phyloP scores from a whole-genome alignment of 2,329 filamentous ascomycete species.

The Epichloe sibirici region DNA sequence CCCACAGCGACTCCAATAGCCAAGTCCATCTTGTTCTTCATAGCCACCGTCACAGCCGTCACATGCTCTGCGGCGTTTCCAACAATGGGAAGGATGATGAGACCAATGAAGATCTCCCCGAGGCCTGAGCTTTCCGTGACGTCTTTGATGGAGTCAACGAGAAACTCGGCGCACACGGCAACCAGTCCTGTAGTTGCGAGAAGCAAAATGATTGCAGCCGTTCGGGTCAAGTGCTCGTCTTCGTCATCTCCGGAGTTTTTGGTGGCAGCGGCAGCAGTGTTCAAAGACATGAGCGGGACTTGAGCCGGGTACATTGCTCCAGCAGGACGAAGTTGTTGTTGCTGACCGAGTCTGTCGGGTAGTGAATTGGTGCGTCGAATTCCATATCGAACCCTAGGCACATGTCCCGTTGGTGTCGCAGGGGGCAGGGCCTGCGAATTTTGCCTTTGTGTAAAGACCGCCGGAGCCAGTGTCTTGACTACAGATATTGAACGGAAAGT shows the following conservation, averaged over 20 bases:
- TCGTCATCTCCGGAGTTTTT: slow-evolving; percentile 20
- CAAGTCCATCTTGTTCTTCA: slow-evolving; percentile 67
- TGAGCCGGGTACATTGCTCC: slow-evolving; percentile 38
- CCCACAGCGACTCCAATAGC: slow-evolving; percentile 62
- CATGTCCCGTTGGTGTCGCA: slow-evolving; percentile 27
- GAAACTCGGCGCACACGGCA: slow-evolving; percentile 57
- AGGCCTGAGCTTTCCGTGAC: slow-evolving; percentile 44
- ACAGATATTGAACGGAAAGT: slow-evolving; percentile 42
- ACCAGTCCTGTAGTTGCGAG: slow-evolving; percentile 53
- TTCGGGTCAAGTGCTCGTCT: slow-evolving; percentile 39
- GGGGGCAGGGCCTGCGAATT: slow-evolving; percentile 14
- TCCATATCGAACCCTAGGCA: slow-evolving; percentile 48
- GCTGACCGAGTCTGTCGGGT: slow-evolving; percentile 50
- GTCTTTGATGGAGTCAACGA: slow-evolving; percentile 54
- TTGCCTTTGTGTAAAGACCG: slow-evolving; percentile 48
- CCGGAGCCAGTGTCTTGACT: slow-evolving; percentile 57
- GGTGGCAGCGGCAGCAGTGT: slow-evolving; percentile 17
- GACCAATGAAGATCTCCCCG: slow-evolving; percentile 55
- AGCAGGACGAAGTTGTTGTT: slow-evolving; percentile 29
- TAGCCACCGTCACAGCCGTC: slow-evolving; percentile 56
- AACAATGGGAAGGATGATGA: slow-evolving; percentile 61
- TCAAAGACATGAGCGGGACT: slow-evolving; percentile 26
- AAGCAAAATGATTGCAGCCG: slow-evolving; percentile 47
- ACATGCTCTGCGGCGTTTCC: slow-evolving; percentile 65
- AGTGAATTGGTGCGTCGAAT: slow-evolving; percentile 64